Evolutionary conservation across 1,284 basidiomycete species (phyloP).

Genomic region (Ustilago hordei): DNA sequence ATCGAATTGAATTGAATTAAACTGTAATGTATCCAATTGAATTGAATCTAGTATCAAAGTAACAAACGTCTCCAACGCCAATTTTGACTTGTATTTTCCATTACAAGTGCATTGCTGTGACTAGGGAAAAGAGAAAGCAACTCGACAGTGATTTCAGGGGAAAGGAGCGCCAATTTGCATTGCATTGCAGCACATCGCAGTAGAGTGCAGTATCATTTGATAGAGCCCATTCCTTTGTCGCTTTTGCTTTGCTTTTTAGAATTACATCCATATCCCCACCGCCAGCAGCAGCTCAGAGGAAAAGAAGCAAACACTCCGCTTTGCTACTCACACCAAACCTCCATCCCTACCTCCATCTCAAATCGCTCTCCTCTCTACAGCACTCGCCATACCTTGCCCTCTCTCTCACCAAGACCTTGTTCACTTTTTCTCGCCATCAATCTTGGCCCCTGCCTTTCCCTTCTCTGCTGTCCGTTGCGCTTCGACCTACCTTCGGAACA

Average conservation of each 20-base stretch:
- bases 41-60: too few species aligned
- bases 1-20: too few species aligned
- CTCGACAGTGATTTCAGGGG: neutral
- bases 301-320: slow-evolving; percentile 2
- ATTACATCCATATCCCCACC: neutral
- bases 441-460: neutral
- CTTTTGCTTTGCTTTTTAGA: too few species aligned
- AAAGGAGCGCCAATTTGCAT: slow-evolving; percentile 4
- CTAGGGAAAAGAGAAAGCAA: neutral
- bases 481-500: slow-evolving; percentile 23
- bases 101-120: neutral
- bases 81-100: too few species aligned
- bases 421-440: neutral
- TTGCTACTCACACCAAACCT: neutral
- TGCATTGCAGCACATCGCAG: slow-evolving; percentile 12
- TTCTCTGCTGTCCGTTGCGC: neutral
- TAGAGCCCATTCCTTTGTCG: slow-evolving; percentile 10
- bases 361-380: slow-evolving; percentile 23
- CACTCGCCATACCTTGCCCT: slow-evolving; percentile 1
- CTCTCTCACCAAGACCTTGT: slow-evolving; percentile 28
- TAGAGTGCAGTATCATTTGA: slow-evolving; percentile 11
- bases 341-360: slow-evolving; percentile 1
- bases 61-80: too few species aligned
- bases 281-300: too few species aligned
- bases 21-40: too few species aligned